A percentile compares a stretch with the other conserved stretches of the same genome.
Conservation (phyloP, 192 early-diverging fungal genomes). For the Coemansia sp. region DNA sequence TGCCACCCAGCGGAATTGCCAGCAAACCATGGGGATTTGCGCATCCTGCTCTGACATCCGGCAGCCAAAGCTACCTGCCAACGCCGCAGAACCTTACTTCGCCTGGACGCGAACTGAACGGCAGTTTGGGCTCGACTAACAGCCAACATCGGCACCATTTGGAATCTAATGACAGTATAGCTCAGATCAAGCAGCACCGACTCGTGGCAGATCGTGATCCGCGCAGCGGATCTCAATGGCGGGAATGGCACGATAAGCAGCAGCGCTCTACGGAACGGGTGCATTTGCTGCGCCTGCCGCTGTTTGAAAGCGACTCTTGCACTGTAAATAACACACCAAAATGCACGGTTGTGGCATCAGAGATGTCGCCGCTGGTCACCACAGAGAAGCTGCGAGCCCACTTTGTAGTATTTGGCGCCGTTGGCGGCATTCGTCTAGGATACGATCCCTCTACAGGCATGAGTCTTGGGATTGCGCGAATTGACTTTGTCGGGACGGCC, state of each 20-base stretch:
- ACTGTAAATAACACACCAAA: conserved; percentile 15
- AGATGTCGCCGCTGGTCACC: conserved; percentile 48
- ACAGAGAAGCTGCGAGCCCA: conserved; percentile 36
- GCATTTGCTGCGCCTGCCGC: conserved; percentile 30
- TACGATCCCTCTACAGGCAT: conserved; percentile 49
- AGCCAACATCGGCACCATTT: background rate
- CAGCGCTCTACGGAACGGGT: background rate
- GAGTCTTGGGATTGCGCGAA: conserved; percentile 49
- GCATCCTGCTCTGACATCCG: background rate
- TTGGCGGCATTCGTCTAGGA: conserved; percentile 35
- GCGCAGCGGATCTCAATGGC: conserved; percentile 17
- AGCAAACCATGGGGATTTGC: conserved; percentile 4
- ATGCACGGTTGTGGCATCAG: conserved; percentile 33
- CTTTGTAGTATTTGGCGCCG: conserved; percentile 41
- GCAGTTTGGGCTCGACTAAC: background rate
- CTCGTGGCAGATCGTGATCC: conserved; percentile 19
- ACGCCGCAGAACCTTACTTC: conserved; percentile 33
- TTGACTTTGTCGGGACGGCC: conserved; percentile 30
- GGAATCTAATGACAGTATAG: background rate
- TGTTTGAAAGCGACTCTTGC: conserved; percentile 35
- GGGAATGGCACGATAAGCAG: conserved; percentile 30
- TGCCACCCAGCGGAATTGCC: background rate
- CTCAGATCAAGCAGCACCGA: background rate
- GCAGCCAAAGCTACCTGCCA: conserved; percentile 14
- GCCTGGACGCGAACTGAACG: conserved; percentile 12